Evolutionary conservation across 495 filamentous ascomycete genomes (phyloP).

Genomic region (Talaromyces thailandensis): DNA sequence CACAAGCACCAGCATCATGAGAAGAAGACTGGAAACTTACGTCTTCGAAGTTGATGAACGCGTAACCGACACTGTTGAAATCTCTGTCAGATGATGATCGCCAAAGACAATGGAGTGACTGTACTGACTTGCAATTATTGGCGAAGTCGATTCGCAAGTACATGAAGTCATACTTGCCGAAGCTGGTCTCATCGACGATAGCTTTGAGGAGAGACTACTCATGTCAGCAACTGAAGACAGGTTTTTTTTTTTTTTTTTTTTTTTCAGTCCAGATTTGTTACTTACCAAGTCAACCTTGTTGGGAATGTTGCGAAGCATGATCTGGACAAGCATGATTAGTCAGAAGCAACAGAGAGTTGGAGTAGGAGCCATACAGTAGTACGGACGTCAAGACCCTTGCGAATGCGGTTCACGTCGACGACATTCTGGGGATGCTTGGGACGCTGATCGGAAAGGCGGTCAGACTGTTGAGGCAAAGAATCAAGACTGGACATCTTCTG

Average conservation of each 20-base stretch:
- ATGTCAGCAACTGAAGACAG: conserved; percentile 6
- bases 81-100: conserved; percentile 15
- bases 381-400: conserved; percentile 57
- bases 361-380: conserved; percentile 52
- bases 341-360: conserved; percentile 6
- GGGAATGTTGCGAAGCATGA: conserved; percentile 95
- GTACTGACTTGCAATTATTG: conserved; percentile 77
- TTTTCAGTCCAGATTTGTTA: too few species aligned
- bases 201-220: conserved; percentile 55
- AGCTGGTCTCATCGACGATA: conserved; percentile 69
- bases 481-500: conserved; percentile 16
- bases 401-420: conserved; percentile 58
- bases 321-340: conserved; percentile 36
- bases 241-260: too few species aligned
- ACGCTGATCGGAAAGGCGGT: conserved; percentile 19
- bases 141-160: conserved; percentile 91
- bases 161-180: conserved; percentile 84
- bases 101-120: background rate
- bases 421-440: conserved; percentile 46
- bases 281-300: conserved; percentile 74
- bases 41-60: conserved; percentile 90
- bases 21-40: conserved; percentile 37
- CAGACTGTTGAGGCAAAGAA: conserved; percentile 11
- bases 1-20: background rate
- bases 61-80: conserved; percentile 77